These are phyloP conservation scores for Curvularia sp. DNA, from an alignment of 2,329 filamentous ascomycete genomes.

Conservation along the genomic window DNA sequence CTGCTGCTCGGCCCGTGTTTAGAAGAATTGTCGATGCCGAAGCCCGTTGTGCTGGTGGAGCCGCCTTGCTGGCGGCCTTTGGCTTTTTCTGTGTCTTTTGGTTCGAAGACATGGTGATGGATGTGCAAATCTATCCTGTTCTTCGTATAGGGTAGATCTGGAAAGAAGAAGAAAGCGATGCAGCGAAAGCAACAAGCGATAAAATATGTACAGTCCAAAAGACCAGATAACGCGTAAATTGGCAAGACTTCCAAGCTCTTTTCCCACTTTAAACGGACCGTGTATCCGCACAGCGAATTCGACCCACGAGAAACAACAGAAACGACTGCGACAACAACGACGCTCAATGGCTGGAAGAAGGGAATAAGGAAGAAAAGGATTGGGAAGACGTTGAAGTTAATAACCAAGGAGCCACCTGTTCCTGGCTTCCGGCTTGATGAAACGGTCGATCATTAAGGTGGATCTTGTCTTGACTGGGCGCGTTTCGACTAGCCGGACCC, in stretches of 20 bases:
- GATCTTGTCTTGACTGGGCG: constrained; percentile 30
- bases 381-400: constrained; percentile 19
- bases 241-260: constrained; percentile 25
- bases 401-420: constrained; percentile 43
- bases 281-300: constrained; percentile 28
- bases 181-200: not conserved
- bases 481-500: constrained; percentile 32
- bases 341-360: constrained; percentile 5
- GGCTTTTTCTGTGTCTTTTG: constrained; percentile 47
- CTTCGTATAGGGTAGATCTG: not conserved
- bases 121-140: constrained; percentile 14
- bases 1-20: constrained; percentile 44
- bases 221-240: constrained; percentile 24
- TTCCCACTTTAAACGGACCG: constrained; percentile 29
- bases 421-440: constrained; percentile 39
- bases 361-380: constrained; percentile 16
- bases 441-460: constrained; percentile 40
- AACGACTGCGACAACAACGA: constrained; percentile 2
- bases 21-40: constrained; percentile 35
- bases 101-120: constrained; percentile 40
- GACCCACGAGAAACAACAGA: constrained; percentile 27
- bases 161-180: not conserved
- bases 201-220: constrained; percentile 9
- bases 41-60: constrained; percentile 32
- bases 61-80: constrained; percentile 38